Percentiles rank a stretch among this genome's conserved stretches.
These are phyloP conservation scores for Priceomyces carsonii DNA, from an alignment of 805 yeast species.

Conservation along the genomic window DNA sequence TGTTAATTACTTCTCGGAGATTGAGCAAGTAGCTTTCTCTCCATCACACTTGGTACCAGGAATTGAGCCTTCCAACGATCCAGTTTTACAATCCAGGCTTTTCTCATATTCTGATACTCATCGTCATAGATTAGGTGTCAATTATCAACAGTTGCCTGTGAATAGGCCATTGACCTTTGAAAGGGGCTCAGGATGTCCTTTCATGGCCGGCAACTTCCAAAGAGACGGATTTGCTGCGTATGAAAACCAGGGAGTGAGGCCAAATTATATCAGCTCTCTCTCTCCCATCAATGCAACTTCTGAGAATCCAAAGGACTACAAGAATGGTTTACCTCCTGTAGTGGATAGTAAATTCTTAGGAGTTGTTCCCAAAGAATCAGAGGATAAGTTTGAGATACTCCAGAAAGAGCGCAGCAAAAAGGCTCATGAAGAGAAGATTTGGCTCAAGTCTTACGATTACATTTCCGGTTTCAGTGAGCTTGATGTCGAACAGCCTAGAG, in stretches of 20 bases:
- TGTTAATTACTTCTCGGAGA: conserved; percentile 50
- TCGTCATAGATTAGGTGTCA: conserved; percentile 76
- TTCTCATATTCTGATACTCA: conserved; percentile 86
- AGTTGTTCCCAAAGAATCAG: conserved; percentile 26
- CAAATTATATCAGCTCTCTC: conserved; percentile 51
- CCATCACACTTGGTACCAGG: conserved; percentile 86
- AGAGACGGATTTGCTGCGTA: conserved; percentile 20
- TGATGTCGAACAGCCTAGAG: conserved; percentile 50
- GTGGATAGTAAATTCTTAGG: conserved; percentile 30
- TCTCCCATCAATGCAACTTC: conserved; percentile 29
- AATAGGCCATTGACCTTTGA: conserved; percentile 40
- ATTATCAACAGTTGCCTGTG: conserved; percentile 67
- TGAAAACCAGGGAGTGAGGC: conserved; percentile 43
- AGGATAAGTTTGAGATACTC: conserved; percentile 22
- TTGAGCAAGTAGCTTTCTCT: conserved; percentile 83
- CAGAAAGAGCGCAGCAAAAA: conserved; percentile 28
- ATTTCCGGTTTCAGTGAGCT: conserved; percentile 42
- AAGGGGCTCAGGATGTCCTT: conserved; percentile 22
- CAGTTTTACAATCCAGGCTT: conserved; percentile 78
- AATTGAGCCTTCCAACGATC: conserved; percentile 80
- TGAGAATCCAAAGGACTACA: conserved; percentile 16
- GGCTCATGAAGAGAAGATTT: conserved; percentile 37
- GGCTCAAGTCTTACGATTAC: conserved; percentile 36
- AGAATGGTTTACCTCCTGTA: conserved; percentile 21
- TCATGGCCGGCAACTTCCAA: conserved; percentile 26